Base-by-base conservation (phyloP, 1,284 basidiomycete species). In the Dichomitus squalens region DNA sequence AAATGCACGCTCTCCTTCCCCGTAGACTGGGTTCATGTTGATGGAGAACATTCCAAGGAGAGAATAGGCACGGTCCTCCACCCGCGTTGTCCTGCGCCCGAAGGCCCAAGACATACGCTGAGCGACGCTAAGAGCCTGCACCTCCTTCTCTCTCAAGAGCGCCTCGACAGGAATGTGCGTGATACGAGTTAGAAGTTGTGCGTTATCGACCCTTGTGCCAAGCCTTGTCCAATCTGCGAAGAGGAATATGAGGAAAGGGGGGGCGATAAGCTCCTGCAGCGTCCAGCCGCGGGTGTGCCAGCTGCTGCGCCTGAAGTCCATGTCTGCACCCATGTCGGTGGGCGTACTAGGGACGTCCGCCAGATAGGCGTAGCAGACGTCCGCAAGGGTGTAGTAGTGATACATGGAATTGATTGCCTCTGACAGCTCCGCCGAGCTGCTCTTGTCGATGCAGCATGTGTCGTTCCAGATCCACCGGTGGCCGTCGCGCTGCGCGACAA, bases 271-370 rank as follows among this genome's bases (percentile, higher is more conserved):
- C n/a, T n/a, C n/a, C n/a, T n/a, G n/a, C n/a, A n/a, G n/a, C n/a
- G n/a, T n/a, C n/a, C n/a, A 61, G 53, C 55, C 59, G 9, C 59
- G 59, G 9, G 44, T 35, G 51, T 57, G 56, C 56, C 56, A 61
- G 23, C 40, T 27, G 23, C 56, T 58, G 16, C 23, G 14, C 29
- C 55, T 18, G 47, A 61, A 58, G 31, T n/a, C n/a, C n/a, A n/a
- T n/a, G n/a, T n/a, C n/a, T n/a, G n/a, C n/a, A n/a, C n/a, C n/a
- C n/a, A n/a, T n/a, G n/a, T n/a, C n/a, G n/a, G n/a, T n/a, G n/a
- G n/a, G n/a, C n/a, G n/a, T n/a, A n/a, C n/a, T n/a, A n/a, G n/a
- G n/a, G n/a, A n/a, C n/a, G n/a, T n/a, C n/a, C n/a, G n/a, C n/a
- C n/a, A n/a, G n/a, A n/a, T n/a, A n/a, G n/a, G n/a, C n/a, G n/a